These are phyloP conservation scores for Cucurbita maxima DNA, from an alignment of 306 rosid species.

Conservation along the genomic window DNA sequence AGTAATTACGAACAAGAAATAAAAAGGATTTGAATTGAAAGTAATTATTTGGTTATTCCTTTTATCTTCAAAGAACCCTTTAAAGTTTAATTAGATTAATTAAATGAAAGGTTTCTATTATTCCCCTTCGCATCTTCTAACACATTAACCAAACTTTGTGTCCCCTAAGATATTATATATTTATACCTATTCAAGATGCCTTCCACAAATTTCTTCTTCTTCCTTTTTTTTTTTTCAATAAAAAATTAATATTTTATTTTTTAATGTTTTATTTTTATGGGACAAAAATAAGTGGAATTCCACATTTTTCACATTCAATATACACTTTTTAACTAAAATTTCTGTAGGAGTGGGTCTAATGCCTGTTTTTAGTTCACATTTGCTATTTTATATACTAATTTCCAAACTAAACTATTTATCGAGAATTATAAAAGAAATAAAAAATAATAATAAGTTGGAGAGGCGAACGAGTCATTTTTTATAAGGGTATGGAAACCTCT, in stretches of 20 bases:
- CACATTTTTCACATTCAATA: background rate
- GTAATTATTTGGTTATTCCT: background rate
- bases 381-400: no score
- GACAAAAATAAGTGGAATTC: background rate
- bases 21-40: no score
- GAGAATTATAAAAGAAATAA: no score
- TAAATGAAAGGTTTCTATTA: constrained; percentile 11
- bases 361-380: no score
- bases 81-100: constrained; percentile 12
- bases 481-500: no score
- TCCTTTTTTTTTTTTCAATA: background rate
- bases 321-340: background rate
- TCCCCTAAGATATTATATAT: constrained; percentile 7
- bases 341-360: no score
- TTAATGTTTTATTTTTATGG: background rate
- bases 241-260: background rate
- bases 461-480: no score
- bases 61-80: constrained; percentile 13
- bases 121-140: constrained; percentile 19
- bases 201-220: constrained; percentile 11
- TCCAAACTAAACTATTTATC: no score
- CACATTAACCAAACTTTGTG: constrained; percentile 24
- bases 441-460: no score
- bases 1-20: no score
- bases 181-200: constrained; percentile 17